Percentiles rank a stretch among this genome's conserved stretches.
Evolutionary conservation across 495 filamentous ascomycete species (phyloP).

Genomic region (Bombardia bombarda): DNA sequence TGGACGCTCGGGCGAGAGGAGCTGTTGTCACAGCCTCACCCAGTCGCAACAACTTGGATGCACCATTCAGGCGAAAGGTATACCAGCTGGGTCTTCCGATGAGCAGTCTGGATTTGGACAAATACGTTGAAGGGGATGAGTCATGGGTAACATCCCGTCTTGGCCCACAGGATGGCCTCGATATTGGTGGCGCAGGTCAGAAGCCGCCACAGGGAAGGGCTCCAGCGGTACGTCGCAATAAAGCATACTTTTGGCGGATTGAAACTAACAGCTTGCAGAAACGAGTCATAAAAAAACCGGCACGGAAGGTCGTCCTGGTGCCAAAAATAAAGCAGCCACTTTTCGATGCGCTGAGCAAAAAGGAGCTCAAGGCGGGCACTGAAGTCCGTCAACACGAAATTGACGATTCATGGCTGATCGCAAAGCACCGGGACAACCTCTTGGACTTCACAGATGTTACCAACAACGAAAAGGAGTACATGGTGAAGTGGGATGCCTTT

Average conservation of each 20-base stretch:
- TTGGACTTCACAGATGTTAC: constrained; percentile 43
- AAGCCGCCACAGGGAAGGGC: constrained; percentile 1
- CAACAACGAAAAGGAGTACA: constrained; percentile 42
- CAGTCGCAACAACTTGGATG: constrained; percentile 1
- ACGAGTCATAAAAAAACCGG: constrained; percentile 3
- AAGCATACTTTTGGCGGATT: not conserved
- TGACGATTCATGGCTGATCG: constrained; percentile 42
- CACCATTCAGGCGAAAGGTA: constrained; percentile 17
- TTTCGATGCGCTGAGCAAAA: constrained; percentile 43
- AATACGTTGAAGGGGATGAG: constrained; percentile 31
- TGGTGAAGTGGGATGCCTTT: constrained; percentile 43
- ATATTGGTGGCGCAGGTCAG: constrained; percentile 13
- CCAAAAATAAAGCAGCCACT: constrained; percentile 42
- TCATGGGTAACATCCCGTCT: constrained; percentile 33
- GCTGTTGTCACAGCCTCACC: constrained; percentile 16
- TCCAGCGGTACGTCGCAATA: not conserved
- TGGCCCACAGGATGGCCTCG: constrained; percentile 30
- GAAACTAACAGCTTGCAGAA: constrained; percentile 7
- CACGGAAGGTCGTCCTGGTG: constrained; percentile 25
- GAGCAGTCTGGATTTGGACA: constrained; percentile 29
- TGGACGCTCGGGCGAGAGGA: constrained; percentile 9
- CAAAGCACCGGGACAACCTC: constrained; percentile 44
- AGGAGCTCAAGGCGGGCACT: constrained; percentile 34
- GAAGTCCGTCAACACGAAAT: constrained; percentile 31
- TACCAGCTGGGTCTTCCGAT: constrained; percentile 31